Base-by-base conservation (phyloP, 805 yeast species). In the Komagataella pseudopastoris region DNA sequence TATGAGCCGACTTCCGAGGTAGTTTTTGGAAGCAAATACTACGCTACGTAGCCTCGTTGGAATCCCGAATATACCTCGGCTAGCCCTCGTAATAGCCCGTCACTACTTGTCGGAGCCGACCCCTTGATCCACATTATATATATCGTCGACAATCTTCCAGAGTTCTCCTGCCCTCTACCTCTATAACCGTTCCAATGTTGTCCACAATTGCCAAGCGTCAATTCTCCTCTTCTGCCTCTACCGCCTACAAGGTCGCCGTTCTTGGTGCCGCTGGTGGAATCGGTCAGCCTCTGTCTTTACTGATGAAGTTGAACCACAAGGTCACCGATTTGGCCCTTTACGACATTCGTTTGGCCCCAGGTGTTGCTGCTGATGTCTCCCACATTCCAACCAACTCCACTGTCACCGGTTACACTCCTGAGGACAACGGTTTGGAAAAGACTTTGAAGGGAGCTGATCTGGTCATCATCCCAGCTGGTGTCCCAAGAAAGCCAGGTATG, bases 401-500 rank as follows among this genome's bases (percentile, higher is more conserved):
- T 53, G 96, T 91, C 61, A 78, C 73, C 59, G 97, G 97, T 58
- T 90, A 77, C 77, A 77, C 87, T 54, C 95, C 96, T 60, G 95
- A 86, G 57, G 78, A 82, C 55, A 77, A 77, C 50, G 86, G 86
- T 39, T 71, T 88, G 56, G 71, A 75, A 54, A 72, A 71, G 52
- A 95, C 96, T 17, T 72, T 90, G 60, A 71, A 76, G 50, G 89
- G 83, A 49, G 79, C 96, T 50, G 95, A 89, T 61, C 82, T 90
- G 54, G 90, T 90, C 51, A 78, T 90, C 53, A 87, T 90, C 70
- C 96, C 97, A 66, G 97, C 97, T 53, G 97, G 97, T 76, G 95
- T 90, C 53, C 97, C 95, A 76, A 87, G 95, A 81, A 90, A 89
- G 76, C 97, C 97, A 60, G 97, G 97, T 70, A 90, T 90, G 97